These are phyloP conservation scores for Arctium lappa DNA, from an alignment of 129 eudicot genomes.

Conservation along the genomic window DNA sequence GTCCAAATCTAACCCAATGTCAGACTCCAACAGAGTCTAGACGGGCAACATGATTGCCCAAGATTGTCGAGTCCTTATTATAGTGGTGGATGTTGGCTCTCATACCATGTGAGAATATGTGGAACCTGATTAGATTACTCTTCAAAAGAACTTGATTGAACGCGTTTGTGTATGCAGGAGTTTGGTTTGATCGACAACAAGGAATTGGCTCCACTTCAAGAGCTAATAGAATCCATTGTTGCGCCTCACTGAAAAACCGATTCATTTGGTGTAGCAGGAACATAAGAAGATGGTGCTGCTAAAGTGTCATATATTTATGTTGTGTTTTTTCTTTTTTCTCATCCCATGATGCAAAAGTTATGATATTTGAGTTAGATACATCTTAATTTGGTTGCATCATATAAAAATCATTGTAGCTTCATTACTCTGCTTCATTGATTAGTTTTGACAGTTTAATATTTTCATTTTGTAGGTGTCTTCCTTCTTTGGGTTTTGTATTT, in stretches of 20 bases:
- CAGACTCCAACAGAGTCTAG: background rate
- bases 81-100: no score
- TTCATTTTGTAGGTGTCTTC: background rate
- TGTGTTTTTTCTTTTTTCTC: slow-evolving; percentile 3
- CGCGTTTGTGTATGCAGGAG: slow-evolving; percentile 47
- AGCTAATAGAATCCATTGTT: slow-evolving; percentile 79
- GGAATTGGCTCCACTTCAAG: slow-evolving; percentile 95
- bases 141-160: background rate
- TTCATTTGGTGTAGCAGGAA: slow-evolving; percentile 12
- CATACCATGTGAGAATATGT: no score
- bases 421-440: background rate
- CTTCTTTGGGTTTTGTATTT: background rate
- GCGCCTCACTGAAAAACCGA: slow-evolving; percentile 46
- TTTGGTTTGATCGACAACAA: slow-evolving; percentile 81
- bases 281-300: slow-evolving; percentile 22
- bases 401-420: background rate
- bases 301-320: slow-evolving; percentile 19
- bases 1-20: background rate
- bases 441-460: background rate
- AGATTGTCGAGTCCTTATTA: no score
- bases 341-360: slow-evolving; percentile 7
- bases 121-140: no score
- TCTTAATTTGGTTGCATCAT: background rate
- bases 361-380: slow-evolving; percentile 1
- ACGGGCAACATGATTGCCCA: no score